Evolutionary conservation across 345 rosid species (phyloP).

Genomic region (Gossypium raimondii): DNA sequence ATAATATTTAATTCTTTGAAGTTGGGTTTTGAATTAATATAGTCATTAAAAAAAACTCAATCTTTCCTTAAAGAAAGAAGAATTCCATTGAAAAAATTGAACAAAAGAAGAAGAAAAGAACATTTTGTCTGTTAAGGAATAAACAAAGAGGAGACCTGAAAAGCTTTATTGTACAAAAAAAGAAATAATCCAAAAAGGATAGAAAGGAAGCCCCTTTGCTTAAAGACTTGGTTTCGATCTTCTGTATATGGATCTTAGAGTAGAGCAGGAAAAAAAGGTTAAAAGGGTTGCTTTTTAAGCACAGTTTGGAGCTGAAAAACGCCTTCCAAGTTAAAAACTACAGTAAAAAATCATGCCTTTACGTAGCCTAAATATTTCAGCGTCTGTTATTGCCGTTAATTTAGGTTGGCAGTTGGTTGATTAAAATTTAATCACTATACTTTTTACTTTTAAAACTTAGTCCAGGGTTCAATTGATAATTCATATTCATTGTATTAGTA

Average conservation of each 20-base stretch:
- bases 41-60: background rate
- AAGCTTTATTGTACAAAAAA: background rate
- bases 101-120: conserved; percentile 12
- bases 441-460: too few relatives aligned
- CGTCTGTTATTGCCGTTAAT: too few relatives aligned
- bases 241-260: background rate
- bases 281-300: background rate
- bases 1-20: conserved; percentile 9
- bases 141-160: background rate
- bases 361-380: too few relatives aligned
- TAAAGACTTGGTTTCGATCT: background rate
- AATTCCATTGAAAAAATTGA: conserved; percentile 4
- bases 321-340: background rate
- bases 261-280: background rate
- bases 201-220: background rate
- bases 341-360: too few relatives aligned
- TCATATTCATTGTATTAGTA: too few relatives aligned
- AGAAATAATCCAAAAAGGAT: background rate
- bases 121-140: background rate
- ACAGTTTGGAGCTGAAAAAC: background rate
- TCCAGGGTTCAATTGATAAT: too few relatives aligned
- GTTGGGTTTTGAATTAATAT: conserved; percentile 7
- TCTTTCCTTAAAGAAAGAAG: conserved; percentile 1
- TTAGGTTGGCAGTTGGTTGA: too few relatives aligned
- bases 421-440: too few relatives aligned